A percentile compares a stretch with the other conserved stretches of the same genome.
phyloP scores from a whole-genome alignment of 805 yeast genomes.

The Candida yuanshanica region DNA sequence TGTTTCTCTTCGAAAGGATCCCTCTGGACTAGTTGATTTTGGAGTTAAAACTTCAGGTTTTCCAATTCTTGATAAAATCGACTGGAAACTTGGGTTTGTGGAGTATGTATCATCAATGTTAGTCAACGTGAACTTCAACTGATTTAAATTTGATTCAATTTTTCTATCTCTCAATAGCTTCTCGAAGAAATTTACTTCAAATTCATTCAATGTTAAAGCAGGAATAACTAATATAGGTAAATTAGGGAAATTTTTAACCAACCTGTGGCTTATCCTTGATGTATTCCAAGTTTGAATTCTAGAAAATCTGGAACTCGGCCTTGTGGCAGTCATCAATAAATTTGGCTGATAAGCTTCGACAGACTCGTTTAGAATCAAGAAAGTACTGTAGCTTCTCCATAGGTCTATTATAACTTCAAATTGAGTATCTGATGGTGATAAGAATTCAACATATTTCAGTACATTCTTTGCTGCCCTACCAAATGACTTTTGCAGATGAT shows the following conservation, averaged over 20 bases:
- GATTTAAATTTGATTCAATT: constrained; percentile 2
- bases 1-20: background rate
- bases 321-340: constrained; percentile 49
- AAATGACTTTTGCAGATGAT: constrained; percentile 17
- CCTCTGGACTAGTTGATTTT: too few species aligned
- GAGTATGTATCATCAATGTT: constrained; percentile 7
- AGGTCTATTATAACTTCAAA: constrained; percentile 56
- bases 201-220: constrained; percentile 48
- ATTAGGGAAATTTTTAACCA: constrained; percentile 52
- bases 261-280: constrained; percentile 55
- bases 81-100: constrained; percentile 8
- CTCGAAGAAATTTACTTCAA: constrained; percentile 40
- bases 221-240: constrained; percentile 67
- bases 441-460: constrained; percentile 38
- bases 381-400: constrained; percentile 48
- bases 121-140: constrained; percentile 8
- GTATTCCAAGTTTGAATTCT: constrained; percentile 57
- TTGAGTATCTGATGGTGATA: constrained; percentile 36
- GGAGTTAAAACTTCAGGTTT: background rate
- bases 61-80: constrained; percentile 7
- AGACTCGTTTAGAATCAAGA: constrained; percentile 52
- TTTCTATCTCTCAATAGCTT: constrained; percentile 20
- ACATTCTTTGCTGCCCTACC: constrained; percentile 37
- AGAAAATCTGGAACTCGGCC: constrained; percentile 35
- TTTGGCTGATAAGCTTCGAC: constrained; percentile 57